Evolutionary conservation across 805 yeast genomes (phyloP).

Genomic region (Saccharomycopsis synnaedendra): DNA sequence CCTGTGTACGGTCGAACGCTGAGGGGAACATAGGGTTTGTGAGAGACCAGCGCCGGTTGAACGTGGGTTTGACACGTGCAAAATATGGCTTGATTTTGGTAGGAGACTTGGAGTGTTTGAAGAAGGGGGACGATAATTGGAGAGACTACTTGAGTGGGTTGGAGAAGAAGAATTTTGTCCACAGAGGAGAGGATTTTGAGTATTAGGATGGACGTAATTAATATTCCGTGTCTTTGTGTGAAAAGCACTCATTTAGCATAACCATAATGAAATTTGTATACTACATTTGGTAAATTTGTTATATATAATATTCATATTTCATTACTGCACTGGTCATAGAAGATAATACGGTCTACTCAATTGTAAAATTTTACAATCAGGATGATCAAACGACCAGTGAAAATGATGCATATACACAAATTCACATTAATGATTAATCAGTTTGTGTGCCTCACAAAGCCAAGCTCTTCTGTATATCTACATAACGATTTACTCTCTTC

Average conservation of each 20-base stretch:
- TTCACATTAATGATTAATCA: background rate
- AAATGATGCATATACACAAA: no score
- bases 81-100: slow-evolving; percentile 61
- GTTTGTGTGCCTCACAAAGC: background rate
- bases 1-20: slow-evolving; percentile 66
- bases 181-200: slow-evolving; percentile 4
- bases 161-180: slow-evolving; percentile 9
- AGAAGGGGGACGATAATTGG: slow-evolving; percentile 38
- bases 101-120: slow-evolving; percentile 47
- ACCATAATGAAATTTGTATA: no score
- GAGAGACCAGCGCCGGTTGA: slow-evolving; percentile 74
- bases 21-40: slow-evolving; percentile 70
- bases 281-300: no score
- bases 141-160: slow-evolving; percentile 27
- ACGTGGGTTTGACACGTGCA: slow-evolving; percentile 86
- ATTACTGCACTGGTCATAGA: no score
- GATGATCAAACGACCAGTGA: no score
- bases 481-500: slow-evolving; percentile 48
- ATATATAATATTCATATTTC: no score
- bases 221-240: background rate
- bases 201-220: slow-evolving; percentile 1
- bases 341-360: no score
- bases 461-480: slow-evolving; percentile 21
- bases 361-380: no score
- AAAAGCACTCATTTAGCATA: no score